A percentile compares a stretch with the other conserved stretches of the same genome.
Evolutionary conservation across 352 stramenopile species (phyloP).

Genomic region (Globisporangium carolinianum): DNA sequence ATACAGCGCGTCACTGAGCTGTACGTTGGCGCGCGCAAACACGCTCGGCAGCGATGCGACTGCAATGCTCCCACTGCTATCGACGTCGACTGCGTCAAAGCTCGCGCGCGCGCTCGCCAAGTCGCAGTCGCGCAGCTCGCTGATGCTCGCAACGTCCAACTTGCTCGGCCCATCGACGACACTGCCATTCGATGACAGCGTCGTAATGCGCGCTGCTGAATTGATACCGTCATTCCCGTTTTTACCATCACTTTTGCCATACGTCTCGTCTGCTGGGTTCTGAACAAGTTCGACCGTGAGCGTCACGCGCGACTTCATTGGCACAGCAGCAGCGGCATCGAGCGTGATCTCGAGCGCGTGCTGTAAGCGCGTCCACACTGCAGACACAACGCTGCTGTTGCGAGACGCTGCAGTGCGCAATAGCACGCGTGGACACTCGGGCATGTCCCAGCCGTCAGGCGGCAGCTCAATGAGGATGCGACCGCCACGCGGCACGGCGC

Average conservation of each 20-base stretch:
- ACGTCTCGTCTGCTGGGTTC: constrained; percentile 46
- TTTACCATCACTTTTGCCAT: constrained; percentile 1
- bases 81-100: constrained; percentile 13
- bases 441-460: constrained; percentile 55
- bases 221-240: not conserved
- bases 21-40: constrained; percentile 23
- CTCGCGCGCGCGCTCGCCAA: constrained; percentile 29
- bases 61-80: constrained; percentile 7
- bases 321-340: constrained; percentile 13
- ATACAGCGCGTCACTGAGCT: constrained; percentile 30
- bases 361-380: constrained; percentile 38
- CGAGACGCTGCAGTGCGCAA: constrained; percentile 26
- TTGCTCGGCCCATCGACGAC: constrained; percentile 56
- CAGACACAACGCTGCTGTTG: constrained; percentile 25
- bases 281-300: constrained; percentile 38
- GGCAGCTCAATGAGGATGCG: constrained; percentile 51
- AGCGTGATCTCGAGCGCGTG: constrained; percentile 51
- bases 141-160: constrained; percentile 59
- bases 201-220: constrained; percentile 34
- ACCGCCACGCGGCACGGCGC: constrained; percentile 26
- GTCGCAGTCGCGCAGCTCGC: constrained; percentile 50
- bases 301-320: constrained; percentile 26
- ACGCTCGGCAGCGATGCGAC: constrained; percentile 30
- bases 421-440: constrained; percentile 27
- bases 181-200: constrained; percentile 31